Conservation (phyloP, 192 early-diverging fungal species). For the Blastocladiella britannica region DNA sequence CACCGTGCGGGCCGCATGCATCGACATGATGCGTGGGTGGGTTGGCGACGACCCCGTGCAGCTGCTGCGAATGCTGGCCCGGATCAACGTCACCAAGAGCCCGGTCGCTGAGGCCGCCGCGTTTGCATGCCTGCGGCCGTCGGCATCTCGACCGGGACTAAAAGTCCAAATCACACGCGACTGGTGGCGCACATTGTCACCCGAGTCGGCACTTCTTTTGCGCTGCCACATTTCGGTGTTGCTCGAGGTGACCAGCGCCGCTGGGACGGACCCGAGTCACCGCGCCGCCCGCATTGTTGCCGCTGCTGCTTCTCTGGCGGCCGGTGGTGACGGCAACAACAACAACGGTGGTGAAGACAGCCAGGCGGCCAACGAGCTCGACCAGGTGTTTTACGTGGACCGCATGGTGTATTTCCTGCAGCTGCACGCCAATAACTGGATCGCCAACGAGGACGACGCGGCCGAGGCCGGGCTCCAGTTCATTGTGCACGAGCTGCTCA, state of each 20-base stretch:
- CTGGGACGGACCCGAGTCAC: too few species aligned
- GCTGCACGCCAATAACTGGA: not conserved
- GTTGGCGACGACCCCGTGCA: not conserved
- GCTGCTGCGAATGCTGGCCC: not conserved
- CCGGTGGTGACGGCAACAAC: too few species aligned
- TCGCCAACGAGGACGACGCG: not conserved
- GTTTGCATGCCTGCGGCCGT: not conserved
- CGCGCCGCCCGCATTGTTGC: too few species aligned
- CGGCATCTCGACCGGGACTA: not conserved
- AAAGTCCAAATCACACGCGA: not conserved
- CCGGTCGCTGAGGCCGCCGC: not conserved
- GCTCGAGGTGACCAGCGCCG: too few species aligned
- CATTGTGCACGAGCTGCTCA: not conserved
- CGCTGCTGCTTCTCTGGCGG: too few species aligned
- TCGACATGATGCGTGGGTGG: not conserved
- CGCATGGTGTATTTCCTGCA: not conserved
- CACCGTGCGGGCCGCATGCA: not conserved
- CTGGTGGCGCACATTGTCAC: not conserved
- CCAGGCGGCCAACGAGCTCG: not conserved
- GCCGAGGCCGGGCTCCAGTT: not conserved
- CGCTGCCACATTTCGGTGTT: not conserved
- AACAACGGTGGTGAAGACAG: too few species aligned
- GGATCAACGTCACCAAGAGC: not conserved
- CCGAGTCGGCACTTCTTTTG: not conserved
- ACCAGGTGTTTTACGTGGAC: not conserved